Evolutionary conservation across 805 yeast species (phyloP).

Genomic region (Torulaspora quercuum): DNA sequence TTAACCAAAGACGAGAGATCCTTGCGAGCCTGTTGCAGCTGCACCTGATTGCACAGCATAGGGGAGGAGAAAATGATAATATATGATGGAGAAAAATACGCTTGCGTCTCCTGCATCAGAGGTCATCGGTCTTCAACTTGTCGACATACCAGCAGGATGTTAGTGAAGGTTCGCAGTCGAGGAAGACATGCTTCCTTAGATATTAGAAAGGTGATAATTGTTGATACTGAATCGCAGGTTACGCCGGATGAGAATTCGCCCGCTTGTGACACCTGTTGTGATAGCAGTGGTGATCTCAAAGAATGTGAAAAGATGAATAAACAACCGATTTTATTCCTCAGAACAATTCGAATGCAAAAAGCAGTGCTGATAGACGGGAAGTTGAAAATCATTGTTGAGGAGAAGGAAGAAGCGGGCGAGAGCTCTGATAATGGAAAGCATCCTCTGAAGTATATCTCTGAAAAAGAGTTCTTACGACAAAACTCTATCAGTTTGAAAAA

Average conservation of each 20-base stretch:
- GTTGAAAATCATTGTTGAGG: constrained; percentile 28
- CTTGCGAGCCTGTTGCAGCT: no score
- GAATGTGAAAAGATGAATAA: constrained; percentile 27
- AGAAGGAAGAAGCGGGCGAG: constrained; percentile 9
- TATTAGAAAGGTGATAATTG: constrained; percentile 36
- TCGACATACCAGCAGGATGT: constrained; percentile 71
- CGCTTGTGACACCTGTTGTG: constrained; percentile 13
- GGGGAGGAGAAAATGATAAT: constrained; percentile 53
- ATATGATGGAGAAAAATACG: constrained; percentile 73
- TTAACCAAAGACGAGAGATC: no score
- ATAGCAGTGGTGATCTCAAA: constrained; percentile 6
- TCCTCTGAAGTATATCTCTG: constrained; percentile 24
- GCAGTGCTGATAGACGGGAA: constrained; percentile 32
- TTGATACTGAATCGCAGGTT: constrained; percentile 31
- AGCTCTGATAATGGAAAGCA: constrained; percentile 7
- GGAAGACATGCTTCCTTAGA: constrained; percentile 72
- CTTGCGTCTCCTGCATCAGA: constrained; percentile 82
- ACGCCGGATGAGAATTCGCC: constrained; percentile 16
- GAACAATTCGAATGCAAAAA: constrained; percentile 27
- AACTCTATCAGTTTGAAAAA: constrained; percentile 11
- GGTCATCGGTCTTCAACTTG: constrained; percentile 92
- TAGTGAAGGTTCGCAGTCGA: constrained; percentile 82
- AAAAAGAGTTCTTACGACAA: constrained; percentile 28
- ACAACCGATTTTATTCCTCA: constrained; percentile 32
- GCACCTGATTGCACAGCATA: no score